These are phyloP conservation scores for Carex parvula DNA, from an alignment of 176 grass and related monocot species.

Conservation along the genomic window DNA sequence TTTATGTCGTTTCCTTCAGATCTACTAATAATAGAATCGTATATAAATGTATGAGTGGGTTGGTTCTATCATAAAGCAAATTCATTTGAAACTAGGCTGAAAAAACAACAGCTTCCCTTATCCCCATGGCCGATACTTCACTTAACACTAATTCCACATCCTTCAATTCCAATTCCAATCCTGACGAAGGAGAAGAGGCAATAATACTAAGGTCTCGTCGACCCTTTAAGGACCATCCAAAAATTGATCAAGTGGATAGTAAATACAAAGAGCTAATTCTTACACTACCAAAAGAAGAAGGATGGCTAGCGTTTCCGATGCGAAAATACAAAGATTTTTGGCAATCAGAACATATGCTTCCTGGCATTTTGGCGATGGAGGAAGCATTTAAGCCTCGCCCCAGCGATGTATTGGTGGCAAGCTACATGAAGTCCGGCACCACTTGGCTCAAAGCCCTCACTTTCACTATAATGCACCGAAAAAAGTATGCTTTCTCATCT, in stretches of 20 bases:
- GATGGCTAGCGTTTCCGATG: neutral
- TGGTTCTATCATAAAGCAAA: no score
- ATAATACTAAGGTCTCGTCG: no score
- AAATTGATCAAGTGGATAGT: neutral
- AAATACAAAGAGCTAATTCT: slow-evolving; percentile 5
- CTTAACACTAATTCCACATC: no score
- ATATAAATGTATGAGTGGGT: no score
- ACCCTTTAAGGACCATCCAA: no score
- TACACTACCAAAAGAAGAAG: neutral
- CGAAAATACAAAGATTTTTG: slow-evolving; percentile 5
- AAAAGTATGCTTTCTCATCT: neutral
- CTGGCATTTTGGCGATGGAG: neutral
- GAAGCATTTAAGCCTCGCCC: slow-evolving; percentile 4
- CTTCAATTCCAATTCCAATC: no score
- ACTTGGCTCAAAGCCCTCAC: slow-evolving; percentile 31
- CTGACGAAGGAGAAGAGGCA: no score
- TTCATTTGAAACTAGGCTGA: no score
- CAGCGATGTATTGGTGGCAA: slow-evolving; percentile 6
- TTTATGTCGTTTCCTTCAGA: no score
- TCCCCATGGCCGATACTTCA: no score
- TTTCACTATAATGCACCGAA: slow-evolving; percentile 10
- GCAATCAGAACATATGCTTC: neutral
- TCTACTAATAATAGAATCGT: no score
- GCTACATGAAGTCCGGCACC: neutral
- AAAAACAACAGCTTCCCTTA: no score